A percentile compares a stretch with the other conserved stretches of the same genome.
phyloP scores from a whole-genome alignment of 1,284 basidiomycete species.

The Mycosarcoma mackinlayi region DNA sequence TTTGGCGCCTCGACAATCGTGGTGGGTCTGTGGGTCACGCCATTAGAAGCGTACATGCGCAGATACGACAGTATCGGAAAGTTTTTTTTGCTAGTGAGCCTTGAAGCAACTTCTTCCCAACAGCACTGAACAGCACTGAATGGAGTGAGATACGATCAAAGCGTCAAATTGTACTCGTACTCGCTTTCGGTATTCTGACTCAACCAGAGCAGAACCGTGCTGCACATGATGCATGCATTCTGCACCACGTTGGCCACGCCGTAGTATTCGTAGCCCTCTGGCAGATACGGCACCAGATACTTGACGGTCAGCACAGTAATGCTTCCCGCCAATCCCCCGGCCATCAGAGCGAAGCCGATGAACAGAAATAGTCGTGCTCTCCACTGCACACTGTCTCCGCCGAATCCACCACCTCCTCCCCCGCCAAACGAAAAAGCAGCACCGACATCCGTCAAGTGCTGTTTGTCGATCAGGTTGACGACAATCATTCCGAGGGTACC shows the following conservation, averaged over 20 bases:
- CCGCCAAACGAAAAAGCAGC: constrained; percentile 54
- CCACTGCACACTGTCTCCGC: constrained; percentile 80
- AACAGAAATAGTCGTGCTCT: constrained; percentile 89
- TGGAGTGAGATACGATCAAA: constrained; percentile 71
- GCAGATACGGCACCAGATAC: constrained; percentile 81
- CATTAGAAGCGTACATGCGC: too few relatives aligned
- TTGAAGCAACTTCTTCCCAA: too few relatives aligned
- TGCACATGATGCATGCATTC: constrained; percentile 92
- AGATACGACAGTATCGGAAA: too few relatives aligned
- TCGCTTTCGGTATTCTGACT: constrained; percentile 82
- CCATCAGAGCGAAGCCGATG: constrained; percentile 95
- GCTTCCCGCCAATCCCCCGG: constrained; percentile 91
- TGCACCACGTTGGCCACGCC: constrained; percentile 94
- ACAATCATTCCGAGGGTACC: constrained; percentile 93
- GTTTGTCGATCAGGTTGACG: constrained; percentile 94
- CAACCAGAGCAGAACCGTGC: constrained; percentile 84
- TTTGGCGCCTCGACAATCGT: too few relatives aligned
- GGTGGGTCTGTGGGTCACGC: too few relatives aligned
- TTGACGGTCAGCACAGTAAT: constrained; percentile 90
- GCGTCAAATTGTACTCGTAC: constrained; percentile 86
- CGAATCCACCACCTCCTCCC: constrained; percentile 70
- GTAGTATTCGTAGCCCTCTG: constrained; percentile 84
- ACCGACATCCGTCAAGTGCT: constrained; percentile 76
- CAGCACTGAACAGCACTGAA: too few relatives aligned
- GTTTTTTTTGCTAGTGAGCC: too few relatives aligned